Conservation (phyloP, 2,329 filamentous ascomycete genomes). For the Claviceps sorghi region DNA sequence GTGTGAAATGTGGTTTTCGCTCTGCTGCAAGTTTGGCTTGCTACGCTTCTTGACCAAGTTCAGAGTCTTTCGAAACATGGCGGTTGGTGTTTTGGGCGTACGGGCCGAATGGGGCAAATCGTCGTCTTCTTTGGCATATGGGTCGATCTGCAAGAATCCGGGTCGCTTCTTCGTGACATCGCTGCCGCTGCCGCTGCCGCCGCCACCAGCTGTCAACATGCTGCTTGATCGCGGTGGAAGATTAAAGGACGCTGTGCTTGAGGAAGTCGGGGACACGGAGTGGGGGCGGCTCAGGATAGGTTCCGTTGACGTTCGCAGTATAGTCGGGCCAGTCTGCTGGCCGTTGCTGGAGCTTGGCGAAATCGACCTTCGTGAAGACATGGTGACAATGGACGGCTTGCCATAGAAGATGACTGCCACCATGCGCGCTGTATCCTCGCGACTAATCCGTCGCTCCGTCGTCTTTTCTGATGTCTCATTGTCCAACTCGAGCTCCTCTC, state of each 20-base stretch:
- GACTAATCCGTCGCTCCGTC: constrained; percentile 23
- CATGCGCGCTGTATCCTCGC: constrained; percentile 41
- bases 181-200: too few relatives aligned
- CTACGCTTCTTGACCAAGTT: constrained; percentile 42
- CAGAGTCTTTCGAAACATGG: constrained; percentile 38
- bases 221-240: constrained; percentile 30
- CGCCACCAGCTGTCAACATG: constrained; percentile 19
- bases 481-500: constrained; percentile 29
- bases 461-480: constrained; percentile 19
- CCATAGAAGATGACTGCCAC: constrained; percentile 46
- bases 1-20: constrained; percentile 19
- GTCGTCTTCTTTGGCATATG: constrained; percentile 28
- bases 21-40: constrained; percentile 29
- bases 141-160: constrained; percentile 39
- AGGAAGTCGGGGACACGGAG: constrained; percentile 20
- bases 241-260: constrained; percentile 15
- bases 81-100: constrained; percentile 29
- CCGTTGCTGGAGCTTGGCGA: constrained; percentile 24
- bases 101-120: constrained; percentile 15
- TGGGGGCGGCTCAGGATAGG: constrained; percentile 17
- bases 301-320: constrained; percentile 19
- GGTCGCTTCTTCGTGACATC: constrained; percentile 24
- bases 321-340: constrained; percentile 11
- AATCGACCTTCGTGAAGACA: constrained; percentile 28
- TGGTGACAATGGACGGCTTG: constrained; percentile 42